phyloP scores from a whole-genome alignment of 2,329 filamentous ascomycete genomes.

The Zasmidium cellare region DNA sequence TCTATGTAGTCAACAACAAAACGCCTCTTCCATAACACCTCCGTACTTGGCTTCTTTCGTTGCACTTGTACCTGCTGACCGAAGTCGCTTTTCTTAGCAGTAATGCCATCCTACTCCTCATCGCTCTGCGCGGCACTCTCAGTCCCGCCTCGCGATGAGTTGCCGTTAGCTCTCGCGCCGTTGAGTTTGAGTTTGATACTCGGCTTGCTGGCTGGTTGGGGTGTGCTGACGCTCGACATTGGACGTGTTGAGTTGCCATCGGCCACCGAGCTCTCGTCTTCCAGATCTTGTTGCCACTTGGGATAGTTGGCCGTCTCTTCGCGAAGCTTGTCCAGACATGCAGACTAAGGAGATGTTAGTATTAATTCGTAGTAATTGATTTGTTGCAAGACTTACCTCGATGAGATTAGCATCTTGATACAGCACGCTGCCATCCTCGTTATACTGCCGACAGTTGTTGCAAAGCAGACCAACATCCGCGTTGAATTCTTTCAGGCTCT shows the following conservation, averaged over 20 bases:
- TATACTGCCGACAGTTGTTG: slow-evolving; percentile 90
- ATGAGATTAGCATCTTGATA: slow-evolving; percentile 92
- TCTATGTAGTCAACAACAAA: not conserved
- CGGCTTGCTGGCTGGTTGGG: slow-evolving; percentile 48
- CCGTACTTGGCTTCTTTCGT: not conserved
- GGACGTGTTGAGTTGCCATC: slow-evolving; percentile 54
- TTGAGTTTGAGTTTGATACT: slow-evolving; percentile 71
- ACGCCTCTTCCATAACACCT: not conserved
- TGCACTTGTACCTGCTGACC: too few relatives aligned
- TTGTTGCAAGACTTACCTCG: slow-evolving; percentile 64
- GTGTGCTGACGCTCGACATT: slow-evolving; percentile 62
- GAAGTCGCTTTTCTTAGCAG: not conserved
- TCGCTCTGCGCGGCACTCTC: slow-evolving; percentile 53
- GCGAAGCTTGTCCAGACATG: slow-evolving; percentile 53
- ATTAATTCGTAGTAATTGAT: not conserved
- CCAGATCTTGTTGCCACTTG: slow-evolving; percentile 59
- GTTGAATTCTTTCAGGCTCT: slow-evolving; percentile 74
- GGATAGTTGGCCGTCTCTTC: slow-evolving; percentile 57
- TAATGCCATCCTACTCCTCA: slow-evolving; percentile 46
- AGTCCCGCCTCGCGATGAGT: slow-evolving; percentile 39
- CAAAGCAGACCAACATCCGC: slow-evolving; percentile 83
- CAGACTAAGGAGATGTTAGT: slow-evolving; percentile 23
- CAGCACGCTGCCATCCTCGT: slow-evolving; percentile 89
- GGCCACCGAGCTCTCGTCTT: slow-evolving; percentile 43
- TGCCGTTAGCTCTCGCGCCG: slow-evolving; percentile 45